These are phyloP conservation scores for Candida neerlandica DNA, from an alignment of 1,139 yeast genomes.

Conservation along the genomic window DNA sequence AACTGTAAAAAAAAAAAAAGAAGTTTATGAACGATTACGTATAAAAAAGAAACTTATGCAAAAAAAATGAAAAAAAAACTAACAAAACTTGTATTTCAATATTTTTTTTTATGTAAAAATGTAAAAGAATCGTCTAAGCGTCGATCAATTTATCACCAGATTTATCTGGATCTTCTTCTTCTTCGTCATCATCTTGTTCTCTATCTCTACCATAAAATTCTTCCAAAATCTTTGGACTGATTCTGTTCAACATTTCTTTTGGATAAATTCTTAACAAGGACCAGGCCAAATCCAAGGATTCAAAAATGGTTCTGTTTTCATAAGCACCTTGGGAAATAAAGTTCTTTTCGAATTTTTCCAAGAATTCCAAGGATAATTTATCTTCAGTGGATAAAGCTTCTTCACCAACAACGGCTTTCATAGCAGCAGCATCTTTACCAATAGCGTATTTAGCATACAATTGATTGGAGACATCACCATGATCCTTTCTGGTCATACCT, in stretches of 20 bases:
- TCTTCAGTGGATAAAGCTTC: slow-evolving; percentile 98
- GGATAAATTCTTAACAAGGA: slow-evolving; percentile 96
- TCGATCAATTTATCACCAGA: slow-evolving; percentile 49
- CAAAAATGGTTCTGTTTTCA: slow-evolving; percentile 91
- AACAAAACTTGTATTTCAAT: slow-evolving; percentile 14
- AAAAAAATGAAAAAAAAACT: slow-evolving; percentile 1
- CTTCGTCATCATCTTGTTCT: slow-evolving; percentile 58
- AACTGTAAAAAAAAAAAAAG: neutral
- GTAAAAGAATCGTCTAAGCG: slow-evolving; percentile 34
- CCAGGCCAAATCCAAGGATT: slow-evolving; percentile 98
- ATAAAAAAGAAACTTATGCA: neutral
- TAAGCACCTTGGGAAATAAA: slow-evolving; percentile 95
- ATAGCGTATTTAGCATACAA: slow-evolving; percentile 98
- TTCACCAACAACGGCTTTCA: slow-evolving; percentile 99
- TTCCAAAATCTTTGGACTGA: slow-evolving; percentile 92
- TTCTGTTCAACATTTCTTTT: slow-evolving; percentile 97
- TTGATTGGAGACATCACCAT: slow-evolving; percentile 98
- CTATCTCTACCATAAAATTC: slow-evolving; percentile 94
- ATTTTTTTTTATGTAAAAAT: too few relatives aligned
- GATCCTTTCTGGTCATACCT: slow-evolving; percentile 99
- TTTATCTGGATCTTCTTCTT: slow-evolving; percentile 38
- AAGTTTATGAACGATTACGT: neutral
- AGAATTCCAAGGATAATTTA: slow-evolving; percentile 92
- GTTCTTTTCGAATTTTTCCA: slow-evolving; percentile 95
- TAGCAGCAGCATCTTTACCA: slow-evolving; percentile 99